Evolutionary conservation across 2,329 filamentous ascomycete species (phyloP).

Genomic region (Beauveria sp.): DNA sequence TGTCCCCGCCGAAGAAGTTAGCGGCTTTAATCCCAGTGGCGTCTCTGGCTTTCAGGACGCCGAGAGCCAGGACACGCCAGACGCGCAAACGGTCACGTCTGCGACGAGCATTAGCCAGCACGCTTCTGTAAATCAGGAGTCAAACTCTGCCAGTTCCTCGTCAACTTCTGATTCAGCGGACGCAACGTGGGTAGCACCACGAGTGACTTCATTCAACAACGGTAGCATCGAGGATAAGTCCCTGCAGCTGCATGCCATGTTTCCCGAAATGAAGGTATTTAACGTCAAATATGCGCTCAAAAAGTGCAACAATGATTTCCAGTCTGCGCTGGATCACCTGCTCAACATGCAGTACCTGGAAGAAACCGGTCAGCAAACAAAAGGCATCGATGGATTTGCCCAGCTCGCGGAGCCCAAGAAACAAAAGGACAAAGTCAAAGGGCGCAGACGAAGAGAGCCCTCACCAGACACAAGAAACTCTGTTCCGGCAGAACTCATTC

Average conservation of each 20-base stretch:
- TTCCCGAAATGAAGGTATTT: conserved; percentile 58
- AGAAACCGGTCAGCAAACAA: conserved; percentile 53
- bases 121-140: conserved; percentile 20
- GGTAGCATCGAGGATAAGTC: conserved; percentile 55
- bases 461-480: conserved; percentile 13
- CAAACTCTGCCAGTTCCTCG: conserved; percentile 23
- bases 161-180: conserved; percentile 18
- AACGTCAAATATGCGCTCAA: conserved; percentile 61
- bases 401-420: conserved; percentile 38
- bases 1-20: conserved; percentile 60
- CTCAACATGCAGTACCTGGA: conserved; percentile 73
- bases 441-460: conserved; percentile 19
- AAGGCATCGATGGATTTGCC: conserved; percentile 78
- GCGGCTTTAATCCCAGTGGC: conserved; percentile 72
- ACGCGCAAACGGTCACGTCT: conserved; percentile 17
- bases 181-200: conserved; percentile 18
- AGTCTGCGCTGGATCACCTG: conserved; percentile 68
- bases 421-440: conserved; percentile 30
- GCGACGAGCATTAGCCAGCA: conserved; percentile 22
- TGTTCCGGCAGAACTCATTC: conserved; percentile 15
- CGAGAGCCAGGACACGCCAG: conserved; percentile 17
- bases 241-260: conserved; percentile 58
- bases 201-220: conserved; percentile 27
- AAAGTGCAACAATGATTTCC: conserved; percentile 59
- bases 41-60: conserved; percentile 40